Base-by-base conservation (phyloP, 1,284 basidiomycete species). In the Blastosporella zonata region DNA sequence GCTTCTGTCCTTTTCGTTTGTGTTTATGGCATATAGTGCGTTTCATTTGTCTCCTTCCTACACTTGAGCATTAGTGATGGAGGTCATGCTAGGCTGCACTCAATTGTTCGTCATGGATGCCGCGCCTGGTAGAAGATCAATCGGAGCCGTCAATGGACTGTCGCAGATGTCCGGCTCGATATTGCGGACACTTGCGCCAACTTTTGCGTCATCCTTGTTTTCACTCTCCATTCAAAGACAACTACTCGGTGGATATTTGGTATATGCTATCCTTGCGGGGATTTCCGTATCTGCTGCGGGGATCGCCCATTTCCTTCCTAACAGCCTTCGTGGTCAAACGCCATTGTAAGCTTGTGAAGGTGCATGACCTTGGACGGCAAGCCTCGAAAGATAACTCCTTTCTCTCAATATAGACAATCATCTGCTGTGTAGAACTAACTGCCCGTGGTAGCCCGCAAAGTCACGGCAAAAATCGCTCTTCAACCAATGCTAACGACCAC, bases 201-300 rank as follows among this genome's bases (percentile, higher is more conserved):
- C 60, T 2, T 33, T 62, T 39, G 58, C 62, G n/a, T 64, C 69
- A 5, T 67, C 67, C 0, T 50, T 69, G 6, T 69, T 70, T 41
- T 66, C 69, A 0, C 31, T 67, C 1, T 67, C 67, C 1, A 41
- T 65, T 34, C 51, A 66, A 38, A 51, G 49, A 15, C 56, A 61
- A 39, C 43, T 67, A 8, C 39, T 56, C 6, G 65, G 65, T 3
- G 68, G 69, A 6, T 57, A 64, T 23, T 33, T 66, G 37, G 66
- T 69, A 12, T 70, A 68, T 37, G 43, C 48, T 27, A 46, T 61
- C 17, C 49, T 66, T 13, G 21, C 56, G 10, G 47, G 40, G 15
- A 28, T 60, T 17, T 40, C 52, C 22, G 6, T 59, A 6, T 46
- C 42, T 13, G 58, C 57, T n/a, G 43, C 46, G 4, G 28, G 9